Evolutionary conservation across 2,329 filamentous ascomycete genomes (phyloP).

Genomic region (Scortechinia acanthostroma): DNA sequence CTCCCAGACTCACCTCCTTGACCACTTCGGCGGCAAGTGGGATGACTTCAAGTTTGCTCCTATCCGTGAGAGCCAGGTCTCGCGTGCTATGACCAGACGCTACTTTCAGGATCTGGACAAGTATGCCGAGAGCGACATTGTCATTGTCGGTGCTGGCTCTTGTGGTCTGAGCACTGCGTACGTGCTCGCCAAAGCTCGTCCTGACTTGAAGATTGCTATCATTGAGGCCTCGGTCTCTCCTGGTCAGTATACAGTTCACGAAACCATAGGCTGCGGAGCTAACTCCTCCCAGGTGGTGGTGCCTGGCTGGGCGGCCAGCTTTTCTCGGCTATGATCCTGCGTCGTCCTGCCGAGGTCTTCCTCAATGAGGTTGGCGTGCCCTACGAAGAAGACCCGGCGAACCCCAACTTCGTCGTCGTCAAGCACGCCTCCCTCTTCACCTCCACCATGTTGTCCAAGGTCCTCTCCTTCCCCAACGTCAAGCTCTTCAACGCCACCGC

Average conservation of each 20-base stretch:
- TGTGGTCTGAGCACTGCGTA: slow-evolving; percentile 83
- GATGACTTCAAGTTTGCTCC: slow-evolving; percentile 74
- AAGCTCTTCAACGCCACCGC: slow-evolving; percentile 95
- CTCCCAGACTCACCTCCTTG: slow-evolving; percentile 41
- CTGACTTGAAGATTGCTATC: slow-evolving; percentile 85
- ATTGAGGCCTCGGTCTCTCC: slow-evolving; percentile 83
- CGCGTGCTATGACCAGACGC: slow-evolving; percentile 84
- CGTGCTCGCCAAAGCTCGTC: slow-evolving; percentile 73
- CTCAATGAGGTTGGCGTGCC: slow-evolving; percentile 73
- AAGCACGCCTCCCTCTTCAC: slow-evolving; percentile 93
- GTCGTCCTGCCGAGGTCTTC: slow-evolving; percentile 83
- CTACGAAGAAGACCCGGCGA: slow-evolving; percentile 76
- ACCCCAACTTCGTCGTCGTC: slow-evolving; percentile 67
- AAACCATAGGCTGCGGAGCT: background rate
- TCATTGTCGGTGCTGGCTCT: slow-evolving; percentile 85
- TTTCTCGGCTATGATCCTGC: slow-evolving; percentile 92
- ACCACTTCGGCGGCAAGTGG: slow-evolving; percentile 71
- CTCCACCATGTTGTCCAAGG: slow-evolving; percentile 75
- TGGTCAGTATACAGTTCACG: slow-evolving; percentile 19
- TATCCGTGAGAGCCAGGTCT: slow-evolving; percentile 87
- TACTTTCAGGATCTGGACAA: slow-evolving; percentile 86
- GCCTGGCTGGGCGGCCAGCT: slow-evolving; percentile 92
- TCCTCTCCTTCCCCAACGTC: slow-evolving; percentile 78
- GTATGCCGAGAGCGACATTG: slow-evolving; percentile 87
- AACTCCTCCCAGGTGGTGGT: slow-evolving; percentile 55